Percentiles rank a stretch among this genome's conserved stretches.
phyloP scores from a whole-genome alignment of 345 rosid genomes.

The Arabis hirsuta region DNA sequence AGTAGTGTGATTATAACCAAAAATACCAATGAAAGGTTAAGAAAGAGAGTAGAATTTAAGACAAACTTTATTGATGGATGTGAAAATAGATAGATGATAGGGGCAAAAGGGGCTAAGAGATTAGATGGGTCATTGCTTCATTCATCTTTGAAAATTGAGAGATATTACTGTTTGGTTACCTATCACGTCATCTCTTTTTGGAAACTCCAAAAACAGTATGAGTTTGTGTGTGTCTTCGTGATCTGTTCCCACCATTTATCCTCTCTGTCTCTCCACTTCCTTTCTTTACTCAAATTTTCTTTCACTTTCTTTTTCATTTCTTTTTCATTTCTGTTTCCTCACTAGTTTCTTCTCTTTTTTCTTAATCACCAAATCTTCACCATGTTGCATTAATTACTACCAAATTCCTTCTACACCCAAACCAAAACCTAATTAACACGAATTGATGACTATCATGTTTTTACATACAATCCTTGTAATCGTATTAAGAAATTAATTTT shows the following conservation, averaged over 20 bases:
- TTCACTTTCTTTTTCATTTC: constrained; percentile 30
- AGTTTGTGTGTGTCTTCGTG: constrained; percentile 44
- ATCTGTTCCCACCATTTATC: constrained; percentile 45
- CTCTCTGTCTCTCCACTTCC: constrained; percentile 45
- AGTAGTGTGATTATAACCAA: constrained; percentile 32
- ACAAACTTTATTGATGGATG: constrained; percentile 37
- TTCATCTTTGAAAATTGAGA: constrained; percentile 42
- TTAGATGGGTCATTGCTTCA: constrained; percentile 42
- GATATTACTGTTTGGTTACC: constrained; percentile 42
- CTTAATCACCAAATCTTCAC: constrained; percentile 6
- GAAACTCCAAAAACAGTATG: constrained; percentile 45
- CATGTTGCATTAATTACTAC: constrained; percentile 21
- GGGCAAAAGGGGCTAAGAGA: constrained; percentile 38
- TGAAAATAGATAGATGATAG: constrained; percentile 36
- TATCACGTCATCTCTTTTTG: constrained; percentile 48
- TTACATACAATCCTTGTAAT: too few relatives aligned
- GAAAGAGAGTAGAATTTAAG: constrained; percentile 30
- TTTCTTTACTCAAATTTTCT: constrained; percentile 36
- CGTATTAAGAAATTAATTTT: neutral
- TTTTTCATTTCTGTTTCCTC: constrained; percentile 36
- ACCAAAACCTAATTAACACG: neutral
- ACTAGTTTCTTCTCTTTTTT: constrained; percentile 23
- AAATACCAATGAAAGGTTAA: constrained; percentile 33
- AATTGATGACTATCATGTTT: neutral
- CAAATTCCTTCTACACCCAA: neutral